phyloP scores from a whole-genome alignment of 352 stramenopile species.

The Globisporangium spiculum region DNA sequence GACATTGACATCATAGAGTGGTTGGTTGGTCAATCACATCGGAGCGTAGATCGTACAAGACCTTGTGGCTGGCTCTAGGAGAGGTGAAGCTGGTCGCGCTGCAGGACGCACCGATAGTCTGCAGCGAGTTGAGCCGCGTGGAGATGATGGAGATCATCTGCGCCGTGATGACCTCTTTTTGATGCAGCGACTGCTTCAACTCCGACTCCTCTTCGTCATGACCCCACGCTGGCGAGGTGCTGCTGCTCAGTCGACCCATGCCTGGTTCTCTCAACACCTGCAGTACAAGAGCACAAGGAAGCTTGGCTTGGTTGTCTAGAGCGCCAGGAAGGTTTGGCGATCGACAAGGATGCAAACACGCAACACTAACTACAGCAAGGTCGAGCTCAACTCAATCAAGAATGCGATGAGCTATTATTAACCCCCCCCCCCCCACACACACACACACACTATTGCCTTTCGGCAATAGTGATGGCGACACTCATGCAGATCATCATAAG shows the following conservation, averaged over 20 bases:
- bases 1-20: too few relatives aligned
- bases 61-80: background rate
- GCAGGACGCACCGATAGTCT: slow-evolving; percentile 40
- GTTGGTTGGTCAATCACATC: background rate
- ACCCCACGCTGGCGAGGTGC: slow-evolving; percentile 14
- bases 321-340: background rate
- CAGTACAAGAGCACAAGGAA: too few relatives aligned
- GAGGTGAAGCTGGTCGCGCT: too few relatives aligned
- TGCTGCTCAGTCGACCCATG: slow-evolving; percentile 23
- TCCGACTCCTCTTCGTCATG: slow-evolving; percentile 34
- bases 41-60: background rate
- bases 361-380: too few relatives aligned
- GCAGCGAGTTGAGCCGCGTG: slow-evolving; percentile 55
- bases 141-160: slow-evolving; percentile 85
- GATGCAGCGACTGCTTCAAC: slow-evolving; percentile 57
- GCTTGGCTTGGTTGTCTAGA: too few relatives aligned
- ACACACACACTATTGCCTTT: too few relatives aligned
- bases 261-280: background rate
- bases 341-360: background rate
- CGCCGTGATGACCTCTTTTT: slow-evolving; percentile 73
- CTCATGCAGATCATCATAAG: too few relatives aligned
- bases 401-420: too few relatives aligned
- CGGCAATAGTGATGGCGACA: too few relatives aligned
- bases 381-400: too few relatives aligned
- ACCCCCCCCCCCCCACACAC: too few relatives aligned